phyloP scores from a whole-genome alignment of 1,139 yeast species.

The Debaryomyces coudertii region DNA sequence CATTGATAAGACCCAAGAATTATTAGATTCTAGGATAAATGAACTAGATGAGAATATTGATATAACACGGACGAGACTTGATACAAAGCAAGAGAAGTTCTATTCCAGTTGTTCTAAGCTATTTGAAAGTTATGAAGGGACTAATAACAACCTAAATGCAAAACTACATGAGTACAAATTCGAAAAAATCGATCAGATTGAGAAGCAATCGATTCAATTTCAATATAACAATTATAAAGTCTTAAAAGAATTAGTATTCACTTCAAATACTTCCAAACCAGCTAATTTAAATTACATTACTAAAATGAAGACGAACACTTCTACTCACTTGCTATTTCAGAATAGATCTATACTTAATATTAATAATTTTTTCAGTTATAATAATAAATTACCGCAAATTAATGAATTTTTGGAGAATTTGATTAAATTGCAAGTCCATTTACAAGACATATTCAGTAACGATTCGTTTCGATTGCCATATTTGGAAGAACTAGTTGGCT shows the following conservation, averaged over 20 bases:
- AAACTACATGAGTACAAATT: constrained; percentile 22
- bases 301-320: neutral
- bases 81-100: constrained; percentile 16
- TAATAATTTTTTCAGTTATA: constrained; percentile 32
- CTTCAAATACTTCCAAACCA: constrained; percentile 13
- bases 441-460: constrained; percentile 29
- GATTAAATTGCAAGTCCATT: constrained; percentile 36
- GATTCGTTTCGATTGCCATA: constrained; percentile 34
- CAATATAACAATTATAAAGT: constrained; percentile 30
- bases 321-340: constrained; percentile 22
- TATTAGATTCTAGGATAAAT: constrained; percentile 21
- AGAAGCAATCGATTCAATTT: constrained; percentile 31
- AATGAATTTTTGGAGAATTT: constrained; percentile 47
- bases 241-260: constrained; percentile 30
- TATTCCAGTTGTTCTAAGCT: constrained; percentile 13
- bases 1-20: constrained; percentile 24
- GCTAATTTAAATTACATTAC: constrained; percentile 10
- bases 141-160: constrained; percentile 12
- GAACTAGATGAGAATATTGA: constrained; percentile 17
- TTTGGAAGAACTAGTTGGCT: constrained; percentile 30
- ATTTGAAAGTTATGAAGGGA: constrained; percentile 9
- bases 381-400: constrained; percentile 29
- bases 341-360: constrained; percentile 35
- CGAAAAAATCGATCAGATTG: constrained; percentile 31
- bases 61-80: constrained; percentile 12